Base-by-base conservation (phyloP, 2,329 filamentous ascomycete species). In the Hirsutella minnesotensis region DNA sequence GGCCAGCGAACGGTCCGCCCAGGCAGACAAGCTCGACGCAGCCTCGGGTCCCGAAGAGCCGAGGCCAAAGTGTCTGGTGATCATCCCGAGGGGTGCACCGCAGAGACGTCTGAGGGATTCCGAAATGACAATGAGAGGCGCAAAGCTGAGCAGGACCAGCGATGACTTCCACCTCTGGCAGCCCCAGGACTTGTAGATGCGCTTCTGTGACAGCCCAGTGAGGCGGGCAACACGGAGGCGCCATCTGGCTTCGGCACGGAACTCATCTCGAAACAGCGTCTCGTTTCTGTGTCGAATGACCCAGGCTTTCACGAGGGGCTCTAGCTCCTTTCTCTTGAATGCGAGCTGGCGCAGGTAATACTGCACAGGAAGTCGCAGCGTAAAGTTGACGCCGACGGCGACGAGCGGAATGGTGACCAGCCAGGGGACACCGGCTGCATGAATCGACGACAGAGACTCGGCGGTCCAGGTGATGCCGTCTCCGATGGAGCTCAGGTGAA, bases 391-490 rank as follows among this genome's bases (percentile, higher is more conserved):
- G 38, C 59, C 54, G 2, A 75, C 46, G 7, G 72, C 70, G 13
- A 72, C 58, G n/a, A 72, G 59, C 4, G 75, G 73, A 38, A 79
- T 72, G 22, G 67, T 63, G 27, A 75, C 48, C 49, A 63, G 75
- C 75, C 75, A 79, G 2, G 73, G 72, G 2, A 70, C 53, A 31
- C 66, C 64, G 20, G 62, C 61, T 39, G 52, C 44, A 51, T 79
- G 73, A 9, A 70, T 42, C 38, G 57, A 58, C 30, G 64, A 53
- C 40, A 78, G 63, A 46, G 63, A 51, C 41, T 67, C 56, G 27
- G 71, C 65, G 3, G 69, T 61, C 39, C 56, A 49, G 21, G 65
- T 52, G 42, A 72, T 54, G 33, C 52, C 52, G n/a, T 60, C 56
- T 9, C 52, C 55, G 18, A 63, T 45, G 24, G 54, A 46, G 33